Base-by-base conservation (phyloP, 2,329 filamentous ascomycete genomes). In the Colletotrichum sansevieriae region DNA sequence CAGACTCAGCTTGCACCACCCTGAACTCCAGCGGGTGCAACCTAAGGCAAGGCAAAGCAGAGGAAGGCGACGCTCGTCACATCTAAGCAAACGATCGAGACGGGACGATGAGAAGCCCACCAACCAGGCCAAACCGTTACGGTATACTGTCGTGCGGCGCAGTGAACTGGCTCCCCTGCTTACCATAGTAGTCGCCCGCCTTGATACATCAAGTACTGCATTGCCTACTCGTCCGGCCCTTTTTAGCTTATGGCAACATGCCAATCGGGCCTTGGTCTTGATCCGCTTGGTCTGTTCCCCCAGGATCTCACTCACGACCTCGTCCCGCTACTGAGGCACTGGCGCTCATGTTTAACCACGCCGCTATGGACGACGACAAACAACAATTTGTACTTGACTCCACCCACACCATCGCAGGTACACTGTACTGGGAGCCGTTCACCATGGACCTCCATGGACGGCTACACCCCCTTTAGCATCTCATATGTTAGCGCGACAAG, bases 1-100 rank as follows among this genome's bases (percentile, higher is more conserved):
- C 47, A 44, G 39, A 29, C 12, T 43, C 33, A 58, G 54, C 65
- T 59, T 65, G 60, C 65, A 54, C 60, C 29, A 54, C 44, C 22
- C 43, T 10, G 46, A 15, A 39, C n/a, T 39, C 29, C 29, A 41
- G 37, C 43, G 37, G 59, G 60, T 67, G 51, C 51, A 57, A 55
- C 51, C 47, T 44, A 67, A n/a, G 18, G 52, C 52, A 15, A 57
- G 29, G 44, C 18, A 18, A 61, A 25, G 13, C 20, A 25, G 13
- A 29, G 54, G 37, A 18, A 35, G 12, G 29, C 29, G 15, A 52
- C 29, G 18, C 49, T 18, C 39, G 22, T 33, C 25, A 37, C 46
- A 15, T 49, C 37, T 54, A 25, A 57, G 41, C 60, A 33, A 37
- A 12, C 41, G 29, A 59, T n/a, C 25, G 29, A 47, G 43, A 12